Percentiles rank a stretch among this genome's conserved stretches.
Conservation (phyloP, 495 filamentous ascomycete species). For the Penicillium crystallinum region DNA sequence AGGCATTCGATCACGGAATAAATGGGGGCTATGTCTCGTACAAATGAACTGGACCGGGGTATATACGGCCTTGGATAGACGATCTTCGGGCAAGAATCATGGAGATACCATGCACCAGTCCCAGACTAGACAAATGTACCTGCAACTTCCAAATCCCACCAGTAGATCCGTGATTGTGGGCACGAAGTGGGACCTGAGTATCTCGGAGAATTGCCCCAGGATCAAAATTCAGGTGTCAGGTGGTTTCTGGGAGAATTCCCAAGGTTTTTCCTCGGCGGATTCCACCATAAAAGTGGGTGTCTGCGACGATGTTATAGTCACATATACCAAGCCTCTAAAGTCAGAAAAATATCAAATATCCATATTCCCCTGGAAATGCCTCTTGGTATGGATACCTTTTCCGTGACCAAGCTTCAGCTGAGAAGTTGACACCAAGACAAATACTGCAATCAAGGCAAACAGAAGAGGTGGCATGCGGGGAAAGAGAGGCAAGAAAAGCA, state of each 20-base stretch:
- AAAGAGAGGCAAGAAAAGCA: neutral
- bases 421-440: neutral
- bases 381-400: conserved; percentile 11
- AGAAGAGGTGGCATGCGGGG: neutral
- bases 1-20: too few relatives aligned
- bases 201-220: conserved; percentile 1
- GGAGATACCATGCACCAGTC: neutral
- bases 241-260: conserved; percentile 4
- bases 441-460: neutral
- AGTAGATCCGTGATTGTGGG: neutral
- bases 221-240: neutral
- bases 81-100: too few relatives aligned
- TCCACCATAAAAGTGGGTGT: neutral
- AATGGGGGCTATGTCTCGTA: too few relatives aligned
- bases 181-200: neutral
- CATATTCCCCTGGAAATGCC: conserved; percentile 4
- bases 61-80: too few relatives aligned
- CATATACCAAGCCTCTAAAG: neutral
- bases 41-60: too few relatives aligned
- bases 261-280: conserved; percentile 3
- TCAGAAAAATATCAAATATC: neutral
- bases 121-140: neutral
- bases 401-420: neutral
- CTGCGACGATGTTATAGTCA: neutral
- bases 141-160: neutral